Percentiles rank a stretch among this genome's conserved stretches.
Conservation (phyloP, 345 rosid species). For the Eucalyptus polyanthemos region DNA sequence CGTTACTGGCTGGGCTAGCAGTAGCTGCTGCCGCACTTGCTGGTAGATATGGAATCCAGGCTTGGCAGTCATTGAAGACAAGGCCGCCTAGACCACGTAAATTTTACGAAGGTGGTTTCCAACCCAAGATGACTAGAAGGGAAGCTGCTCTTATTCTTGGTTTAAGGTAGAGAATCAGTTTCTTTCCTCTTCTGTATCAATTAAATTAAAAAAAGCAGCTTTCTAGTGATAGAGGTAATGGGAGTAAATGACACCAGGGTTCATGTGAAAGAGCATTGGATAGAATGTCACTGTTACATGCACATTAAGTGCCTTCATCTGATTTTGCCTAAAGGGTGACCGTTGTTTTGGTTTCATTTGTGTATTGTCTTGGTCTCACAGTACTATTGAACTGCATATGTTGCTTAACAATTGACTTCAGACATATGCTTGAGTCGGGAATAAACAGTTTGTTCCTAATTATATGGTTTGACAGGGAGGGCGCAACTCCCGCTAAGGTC, state of each 20-base stretch:
- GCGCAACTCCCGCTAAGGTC: slow-evolving; percentile 49
- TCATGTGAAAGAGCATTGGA: neutral
- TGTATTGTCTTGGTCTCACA: neutral
- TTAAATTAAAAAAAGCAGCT: neutral
- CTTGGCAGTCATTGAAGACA: slow-evolving; percentile 76
- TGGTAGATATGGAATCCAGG: slow-evolving; percentile 77
- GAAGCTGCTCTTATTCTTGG: slow-evolving; percentile 83
- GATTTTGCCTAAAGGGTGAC: neutral
- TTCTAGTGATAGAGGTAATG: neutral
- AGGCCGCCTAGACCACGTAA: slow-evolving; percentile 49
- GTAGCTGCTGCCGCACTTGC: slow-evolving; percentile 81
- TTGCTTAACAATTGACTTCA: neutral
- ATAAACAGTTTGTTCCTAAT: neutral
- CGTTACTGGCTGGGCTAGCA: slow-evolving; percentile 75
- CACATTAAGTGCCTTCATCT: neutral
- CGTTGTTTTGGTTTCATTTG: neutral
- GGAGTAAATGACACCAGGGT: neutral
- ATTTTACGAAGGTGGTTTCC: slow-evolving; percentile 78
- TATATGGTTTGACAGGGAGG: slow-evolving; percentile 37
- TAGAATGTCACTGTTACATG: neutral
- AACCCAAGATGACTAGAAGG: slow-evolving; percentile 59
- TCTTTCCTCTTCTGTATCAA: neutral
- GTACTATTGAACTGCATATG: neutral
- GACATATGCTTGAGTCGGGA: neutral
- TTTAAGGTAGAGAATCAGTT: slow-evolving; percentile 25